A percentile compares a stretch with the other conserved stretches of the same genome.
Evolutionary conservation across 768 basidiomycete genomes (phyloP).

Genomic region (Auricularia heimuer): DNA sequence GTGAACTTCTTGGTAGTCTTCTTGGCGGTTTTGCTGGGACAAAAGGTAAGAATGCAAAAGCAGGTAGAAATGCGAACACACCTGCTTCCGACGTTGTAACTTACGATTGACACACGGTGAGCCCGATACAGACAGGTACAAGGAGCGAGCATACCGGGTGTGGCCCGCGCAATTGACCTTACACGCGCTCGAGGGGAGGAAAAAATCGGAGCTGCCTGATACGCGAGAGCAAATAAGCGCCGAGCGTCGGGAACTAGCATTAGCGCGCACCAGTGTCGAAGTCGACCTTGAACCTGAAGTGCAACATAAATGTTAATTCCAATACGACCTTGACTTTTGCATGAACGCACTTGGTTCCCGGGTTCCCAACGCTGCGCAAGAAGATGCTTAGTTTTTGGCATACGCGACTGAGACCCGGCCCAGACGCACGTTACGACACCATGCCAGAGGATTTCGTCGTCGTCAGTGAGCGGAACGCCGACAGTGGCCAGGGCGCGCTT

Average conservation of each 20-base stretch:
- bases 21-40: not conserved
- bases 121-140: no score
- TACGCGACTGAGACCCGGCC: not conserved
- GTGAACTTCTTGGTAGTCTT: slow-evolving; percentile 22
- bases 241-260: not conserved
- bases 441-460: not conserved
- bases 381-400: not conserved
- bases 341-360: not conserved
- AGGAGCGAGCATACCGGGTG: not conserved
- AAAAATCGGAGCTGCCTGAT: not conserved
- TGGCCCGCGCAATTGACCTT: not conserved
- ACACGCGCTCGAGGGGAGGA: not conserved
- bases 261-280: not conserved
- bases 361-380: not conserved
- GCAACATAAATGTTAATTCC: not conserved
- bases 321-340: not conserved
- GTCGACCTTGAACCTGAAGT: not conserved
- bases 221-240: not conserved
- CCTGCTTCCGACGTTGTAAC: not conserved
- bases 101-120: not conserved
- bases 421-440: not conserved
- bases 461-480: not conserved
- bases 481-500: not conserved
- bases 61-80: not conserved
- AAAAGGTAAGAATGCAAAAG: not conserved